A percentile compares a stretch with the other conserved stretches of the same genome.
Conservation (phyloP, 1,284 basidiomycete species). For the Neonothopanus nambi region DNA sequence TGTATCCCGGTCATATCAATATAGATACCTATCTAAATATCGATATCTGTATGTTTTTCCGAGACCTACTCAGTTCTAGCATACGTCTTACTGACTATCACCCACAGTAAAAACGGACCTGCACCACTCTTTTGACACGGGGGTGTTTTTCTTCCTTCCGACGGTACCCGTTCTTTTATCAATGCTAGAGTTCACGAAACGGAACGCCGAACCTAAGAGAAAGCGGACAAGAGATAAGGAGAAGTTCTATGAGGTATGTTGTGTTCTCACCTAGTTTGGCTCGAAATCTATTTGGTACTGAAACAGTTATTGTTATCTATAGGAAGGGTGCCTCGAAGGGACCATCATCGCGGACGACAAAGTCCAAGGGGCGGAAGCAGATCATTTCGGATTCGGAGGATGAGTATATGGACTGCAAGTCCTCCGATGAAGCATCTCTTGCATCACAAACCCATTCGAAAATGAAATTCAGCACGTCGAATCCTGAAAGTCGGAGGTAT, state of each 20-base stretch:
- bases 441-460: too few species aligned
- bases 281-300: not conserved
- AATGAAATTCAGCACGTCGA: too few species aligned
- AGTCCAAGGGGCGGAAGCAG: too few species aligned
- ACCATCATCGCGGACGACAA: too few species aligned
- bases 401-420: too few species aligned
- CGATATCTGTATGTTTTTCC: slow-evolving; percentile 5
- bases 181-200: slow-evolving; percentile 7
- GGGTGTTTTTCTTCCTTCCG: slow-evolving; percentile 12
- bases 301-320: slow-evolving; percentile 4
- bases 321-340: slow-evolving; percentile 1
- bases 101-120: slow-evolving; percentile 11
- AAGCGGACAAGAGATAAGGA: slow-evolving; percentile 10
- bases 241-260: slow-evolving; percentile 13
- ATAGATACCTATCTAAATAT: slow-evolving; percentile 10
- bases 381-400: too few species aligned
- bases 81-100: not conserved
- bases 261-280: not conserved
- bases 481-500: too few species aligned
- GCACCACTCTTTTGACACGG: slow-evolving; percentile 13
- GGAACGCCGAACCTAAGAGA: not conserved
- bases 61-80: not conserved
- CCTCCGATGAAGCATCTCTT: too few species aligned
- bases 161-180: not conserved
- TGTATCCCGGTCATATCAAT: slow-evolving; percentile 10